Evolutionary conservation across 768 basidiomycete genomes (phyloP).

Genomic region (Mycena olivaceomarginata): DNA sequence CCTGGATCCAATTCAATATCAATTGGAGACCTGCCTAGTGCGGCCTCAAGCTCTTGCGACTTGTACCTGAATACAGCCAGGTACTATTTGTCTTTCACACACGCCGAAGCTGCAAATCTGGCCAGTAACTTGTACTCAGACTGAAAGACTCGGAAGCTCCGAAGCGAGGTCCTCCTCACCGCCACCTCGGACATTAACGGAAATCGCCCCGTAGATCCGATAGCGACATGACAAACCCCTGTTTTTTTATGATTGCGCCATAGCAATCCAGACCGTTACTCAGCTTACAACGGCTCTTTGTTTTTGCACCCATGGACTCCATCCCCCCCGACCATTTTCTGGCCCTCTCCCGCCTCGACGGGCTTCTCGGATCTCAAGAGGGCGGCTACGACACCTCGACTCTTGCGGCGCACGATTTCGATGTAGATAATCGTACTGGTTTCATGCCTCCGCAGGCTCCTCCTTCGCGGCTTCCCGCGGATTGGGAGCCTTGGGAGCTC

Average conservation of each 20-base stretch:
- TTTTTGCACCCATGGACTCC: conserved; percentile 25
- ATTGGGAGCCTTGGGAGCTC: conserved; percentile 86
- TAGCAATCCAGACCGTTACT: neutral
- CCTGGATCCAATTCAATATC: no score
- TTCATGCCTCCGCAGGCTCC: conserved; percentile 93
- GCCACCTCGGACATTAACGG: conserved; percentile 36
- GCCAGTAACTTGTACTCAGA: no score
- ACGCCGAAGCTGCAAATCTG: no score
- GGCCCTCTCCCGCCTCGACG: conserved; percentile 56
- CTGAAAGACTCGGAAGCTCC: no score
- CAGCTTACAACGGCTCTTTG: neutral
- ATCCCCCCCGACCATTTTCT: conserved; percentile 57
- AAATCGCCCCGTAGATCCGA: conserved; percentile 24
- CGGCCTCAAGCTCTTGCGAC: no score
- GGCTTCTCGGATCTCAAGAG: conserved; percentile 47
- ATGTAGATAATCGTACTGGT: conserved; percentile 93
- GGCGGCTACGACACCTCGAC: conserved; percentile 71
- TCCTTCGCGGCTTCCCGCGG: conserved; percentile 72
- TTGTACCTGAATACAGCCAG: no score
- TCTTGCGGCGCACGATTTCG: conserved; percentile 91
- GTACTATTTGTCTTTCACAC: no score
- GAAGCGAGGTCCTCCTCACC: neutral
- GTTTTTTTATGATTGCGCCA: conserved; percentile 34
- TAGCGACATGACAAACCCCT: conserved; percentile 27
- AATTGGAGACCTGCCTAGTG: no score